These are phyloP conservation scores for Wickerhamiella australiensis DNA, from an alignment of 805 yeast species.

Conservation along the genomic window DNA sequence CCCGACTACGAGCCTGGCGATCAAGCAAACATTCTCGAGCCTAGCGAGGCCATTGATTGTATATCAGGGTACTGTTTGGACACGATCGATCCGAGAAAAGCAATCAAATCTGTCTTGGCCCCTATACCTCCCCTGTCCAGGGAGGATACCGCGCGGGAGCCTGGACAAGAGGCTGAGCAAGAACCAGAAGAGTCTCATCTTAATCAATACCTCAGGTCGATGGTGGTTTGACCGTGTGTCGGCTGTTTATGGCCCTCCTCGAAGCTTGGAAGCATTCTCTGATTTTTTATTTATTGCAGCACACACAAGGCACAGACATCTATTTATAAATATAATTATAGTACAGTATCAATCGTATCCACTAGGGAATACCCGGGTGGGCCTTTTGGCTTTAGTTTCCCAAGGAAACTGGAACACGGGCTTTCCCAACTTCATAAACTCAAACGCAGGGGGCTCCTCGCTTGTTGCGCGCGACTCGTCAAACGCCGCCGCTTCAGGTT, in stretches of 20 bases:
- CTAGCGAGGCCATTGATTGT: not conserved
- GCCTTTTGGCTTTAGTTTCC: conserved; percentile 11
- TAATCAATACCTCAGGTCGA: not conserved
- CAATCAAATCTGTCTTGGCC: not conserved
- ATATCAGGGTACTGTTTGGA: not conserved
- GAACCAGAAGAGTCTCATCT: not conserved
- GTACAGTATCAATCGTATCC: not conserved
- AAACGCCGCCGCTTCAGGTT: conserved; percentile 10
- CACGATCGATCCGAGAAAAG: not conserved
- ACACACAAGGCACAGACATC: not conserved
- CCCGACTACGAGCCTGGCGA: not conserved
- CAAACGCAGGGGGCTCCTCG: conserved; percentile 11
- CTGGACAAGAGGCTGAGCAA: not conserved
- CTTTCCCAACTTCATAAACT: conserved; percentile 19
- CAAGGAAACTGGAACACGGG: conserved; percentile 20
- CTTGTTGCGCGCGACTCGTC: conserved; percentile 7
- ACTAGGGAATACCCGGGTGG: conserved; percentile 12
- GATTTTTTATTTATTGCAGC: too few relatives aligned
- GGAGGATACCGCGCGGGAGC: not conserved
- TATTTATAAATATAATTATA: not conserved
- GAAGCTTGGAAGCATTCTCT: too few relatives aligned
- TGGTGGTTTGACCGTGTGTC: not conserved
- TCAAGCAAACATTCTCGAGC: conserved; percentile 1
- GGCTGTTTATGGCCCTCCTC: not conserved
- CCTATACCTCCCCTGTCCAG: not conserved